These are phyloP conservation scores for Aspergillus felis DNA, from an alignment of 2,329 filamentous ascomycete species.

Conservation along the genomic window DNA sequence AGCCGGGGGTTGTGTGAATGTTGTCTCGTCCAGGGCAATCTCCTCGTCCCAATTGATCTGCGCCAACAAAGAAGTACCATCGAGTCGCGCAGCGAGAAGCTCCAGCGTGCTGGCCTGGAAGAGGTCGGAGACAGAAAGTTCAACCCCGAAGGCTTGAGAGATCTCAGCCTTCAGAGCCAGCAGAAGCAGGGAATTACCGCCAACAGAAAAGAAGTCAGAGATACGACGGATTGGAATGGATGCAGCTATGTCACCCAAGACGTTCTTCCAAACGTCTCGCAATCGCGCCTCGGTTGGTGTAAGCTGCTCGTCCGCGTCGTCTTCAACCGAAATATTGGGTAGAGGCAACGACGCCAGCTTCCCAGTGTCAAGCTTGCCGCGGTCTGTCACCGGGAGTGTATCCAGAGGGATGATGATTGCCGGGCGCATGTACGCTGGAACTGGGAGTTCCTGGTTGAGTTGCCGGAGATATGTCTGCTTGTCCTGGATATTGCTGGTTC, in stretches of 20 bases:
- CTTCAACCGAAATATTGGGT: slow-evolving; percentile 1
- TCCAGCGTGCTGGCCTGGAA: slow-evolving; percentile 37
- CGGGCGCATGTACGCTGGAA: slow-evolving; percentile 5
- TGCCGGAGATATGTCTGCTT: slow-evolving; percentile 3
- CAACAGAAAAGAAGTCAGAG: slow-evolving; percentile 22
- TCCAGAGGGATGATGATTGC: slow-evolving; percentile 2
- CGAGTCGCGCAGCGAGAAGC: slow-evolving; percentile 37
- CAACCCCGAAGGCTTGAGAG: slow-evolving; percentile 25
- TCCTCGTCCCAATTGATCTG: slow-evolving; percentile 42
- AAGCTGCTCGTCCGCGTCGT: not conserved
- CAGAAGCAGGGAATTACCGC: slow-evolving; percentile 27
- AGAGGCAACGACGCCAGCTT: slow-evolving; percentile 7
- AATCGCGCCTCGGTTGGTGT: slow-evolving; percentile 5
- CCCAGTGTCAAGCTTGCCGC: slow-evolving; percentile 3
- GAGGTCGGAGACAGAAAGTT: slow-evolving; percentile 34
- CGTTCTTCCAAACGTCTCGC: slow-evolving; percentile 5
- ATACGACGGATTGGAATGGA: not conserved
- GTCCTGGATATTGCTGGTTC: slow-evolving; percentile 1
- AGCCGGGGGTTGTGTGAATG: not conserved
- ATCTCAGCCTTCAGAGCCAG: slow-evolving; percentile 36
- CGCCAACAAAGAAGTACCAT: slow-evolving; percentile 5
- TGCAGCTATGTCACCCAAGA: slow-evolving; percentile 1
- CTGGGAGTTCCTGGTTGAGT: slow-evolving; percentile 2
- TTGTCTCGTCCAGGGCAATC: slow-evolving; percentile 16
- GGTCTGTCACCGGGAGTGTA: slow-evolving; percentile 1